Evolutionary conservation across 2,329 filamentous ascomycete species (phyloP).

Genomic region (Hypoxylon sp.): DNA sequence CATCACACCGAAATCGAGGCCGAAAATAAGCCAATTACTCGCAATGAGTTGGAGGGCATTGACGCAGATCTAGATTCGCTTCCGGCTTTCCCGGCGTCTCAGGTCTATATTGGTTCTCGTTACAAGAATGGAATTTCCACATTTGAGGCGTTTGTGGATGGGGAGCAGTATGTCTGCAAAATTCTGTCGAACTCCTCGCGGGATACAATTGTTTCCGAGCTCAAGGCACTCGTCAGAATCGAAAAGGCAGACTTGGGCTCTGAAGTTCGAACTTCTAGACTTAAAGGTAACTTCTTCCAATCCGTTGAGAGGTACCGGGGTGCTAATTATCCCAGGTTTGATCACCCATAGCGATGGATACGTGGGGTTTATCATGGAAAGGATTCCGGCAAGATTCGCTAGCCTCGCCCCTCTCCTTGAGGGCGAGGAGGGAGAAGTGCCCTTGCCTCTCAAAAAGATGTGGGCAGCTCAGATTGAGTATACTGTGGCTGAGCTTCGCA

Average conservation of each 20-base stretch:
- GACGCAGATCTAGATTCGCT: background rate
- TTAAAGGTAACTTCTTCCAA: background rate
- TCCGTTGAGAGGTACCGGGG: background rate
- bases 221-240: background rate
- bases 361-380: background rate
- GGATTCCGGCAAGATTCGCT: background rate
- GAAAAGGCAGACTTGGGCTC: background rate
- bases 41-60: background rate
- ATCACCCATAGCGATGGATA: background rate
- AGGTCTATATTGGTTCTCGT: background rate
- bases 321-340: background rate
- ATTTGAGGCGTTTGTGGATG: background rate
- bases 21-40: background rate
- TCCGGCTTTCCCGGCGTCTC: background rate
- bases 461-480: slow-evolving; percentile 8
- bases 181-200: background rate
- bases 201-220: background rate
- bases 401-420: background rate
- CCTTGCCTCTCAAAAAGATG: background rate
- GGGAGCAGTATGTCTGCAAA: background rate
- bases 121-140: background rate
- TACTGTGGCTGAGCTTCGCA: background rate
- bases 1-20: background rate
- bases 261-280: background rate
- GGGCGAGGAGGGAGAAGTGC: background rate